phyloP scores from a whole-genome alignment of 2,329 filamentous ascomycete species.

The Fonsecaea pedrosoi region DNA sequence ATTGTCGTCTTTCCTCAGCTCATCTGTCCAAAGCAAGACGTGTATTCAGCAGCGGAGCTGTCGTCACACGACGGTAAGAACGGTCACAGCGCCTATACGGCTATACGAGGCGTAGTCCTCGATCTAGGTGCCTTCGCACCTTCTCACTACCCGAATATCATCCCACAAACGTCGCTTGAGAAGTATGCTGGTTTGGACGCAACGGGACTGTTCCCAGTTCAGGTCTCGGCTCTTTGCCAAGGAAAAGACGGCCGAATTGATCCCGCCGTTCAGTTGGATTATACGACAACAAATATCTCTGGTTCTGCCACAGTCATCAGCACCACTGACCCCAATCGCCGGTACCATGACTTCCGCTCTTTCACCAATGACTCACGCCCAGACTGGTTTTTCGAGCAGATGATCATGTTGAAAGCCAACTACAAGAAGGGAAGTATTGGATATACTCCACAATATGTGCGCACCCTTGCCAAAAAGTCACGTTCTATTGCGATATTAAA shows the following conservation, averaged over 20 bases:
- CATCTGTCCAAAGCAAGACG: slow-evolving; percentile 89
- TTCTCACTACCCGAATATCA: slow-evolving; percentile 76
- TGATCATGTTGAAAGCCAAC: slow-evolving; percentile 75
- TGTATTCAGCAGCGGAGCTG: slow-evolving; percentile 81
- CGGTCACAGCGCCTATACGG: slow-evolving; percentile 67
- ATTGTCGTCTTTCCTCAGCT: slow-evolving; percentile 84
- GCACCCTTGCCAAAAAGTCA: slow-evolving; percentile 68
- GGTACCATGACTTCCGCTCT: slow-evolving; percentile 92
- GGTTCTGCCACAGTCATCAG: slow-evolving; percentile 70
- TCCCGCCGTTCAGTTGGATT: slow-evolving; percentile 81
- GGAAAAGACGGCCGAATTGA: slow-evolving; percentile 73
- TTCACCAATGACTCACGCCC: slow-evolving; percentile 80
- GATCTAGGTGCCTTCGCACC: slow-evolving; percentile 77
- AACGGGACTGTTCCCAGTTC: slow-evolving; percentile 88
- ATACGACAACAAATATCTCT: slow-evolving; percentile 76
- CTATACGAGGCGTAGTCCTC: slow-evolving; percentile 89
- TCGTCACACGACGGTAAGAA: slow-evolving; percentile 75
- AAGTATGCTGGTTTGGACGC: slow-evolving; percentile 88
- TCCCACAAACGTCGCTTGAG: slow-evolving; percentile 67
- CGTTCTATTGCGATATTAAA: slow-evolving; percentile 80
- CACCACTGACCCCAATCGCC: slow-evolving; percentile 71
- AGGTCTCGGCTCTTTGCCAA: slow-evolving; percentile 89
- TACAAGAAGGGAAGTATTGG: slow-evolving; percentile 89
- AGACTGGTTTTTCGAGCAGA: slow-evolving; percentile 92
- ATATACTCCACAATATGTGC: slow-evolving; percentile 78